Evolutionary conservation across 2,329 filamentous ascomycete genomes (phyloP), one percentile per base, ranked within the genome.

Genomic region (Phoma sp.): DNA sequence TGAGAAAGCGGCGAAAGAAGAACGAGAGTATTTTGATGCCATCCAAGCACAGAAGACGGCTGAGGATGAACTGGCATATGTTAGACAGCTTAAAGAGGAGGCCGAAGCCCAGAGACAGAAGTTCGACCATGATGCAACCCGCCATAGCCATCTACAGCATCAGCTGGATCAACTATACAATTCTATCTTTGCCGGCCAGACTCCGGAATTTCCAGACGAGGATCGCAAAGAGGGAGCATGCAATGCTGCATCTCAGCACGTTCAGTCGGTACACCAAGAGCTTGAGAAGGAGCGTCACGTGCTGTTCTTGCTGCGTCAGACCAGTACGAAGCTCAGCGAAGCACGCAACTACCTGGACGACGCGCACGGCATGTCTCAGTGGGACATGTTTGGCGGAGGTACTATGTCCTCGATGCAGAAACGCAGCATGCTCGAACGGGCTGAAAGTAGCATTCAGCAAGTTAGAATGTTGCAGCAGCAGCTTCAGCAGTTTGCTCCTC

Each of bases 351-450:
- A 52, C 8, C 63, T 73, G 22, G 57, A 67, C 33, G 25, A 51
- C 24, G 70, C 70, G 9, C 67, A 71, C 39, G 48, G 58, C 13
- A 59, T 60, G 54, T 66, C 62, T 1, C 59, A 64, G 22, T 70
- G 73, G 60, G 82, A 84, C 55, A 78, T 82, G 66, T 81, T 80
- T 46, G 81, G 81, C 36, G 81, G 80, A 13, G 80, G 79, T 10
- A 74, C 73, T 4, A 73, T 81, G 42, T 67, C 70, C 2, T 80
- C 83, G 64, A 80, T 84, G 77, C 79, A 82, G 72, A 83, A 86
- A 69, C 76, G 80, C 23, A 80, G 79, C 56, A 76, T 78, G 7
- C 75, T 87, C 11, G 73, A 76, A 40, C 71, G 75, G 33, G 82
- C 82, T 8, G 79, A 84, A 55, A 73, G 69, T 13, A 58, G 70